Base-by-base conservation (phyloP, 306 rosid genomes). In the Pterocarpus santalinus region DNA sequence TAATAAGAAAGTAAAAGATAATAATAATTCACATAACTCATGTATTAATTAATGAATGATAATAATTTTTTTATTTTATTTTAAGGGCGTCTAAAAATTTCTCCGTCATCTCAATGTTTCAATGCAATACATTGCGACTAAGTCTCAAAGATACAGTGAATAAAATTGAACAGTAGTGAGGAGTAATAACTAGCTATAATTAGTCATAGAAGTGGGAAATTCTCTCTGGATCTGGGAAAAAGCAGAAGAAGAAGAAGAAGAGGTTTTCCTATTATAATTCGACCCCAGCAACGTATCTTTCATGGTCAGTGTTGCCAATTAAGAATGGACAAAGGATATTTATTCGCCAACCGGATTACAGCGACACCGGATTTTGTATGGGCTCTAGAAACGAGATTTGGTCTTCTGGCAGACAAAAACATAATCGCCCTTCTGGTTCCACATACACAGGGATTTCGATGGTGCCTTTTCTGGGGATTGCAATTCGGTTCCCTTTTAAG, bases 341-440 rank as follows among this genome's bases (percentile, higher is more conserved):
- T 88, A 88, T 83, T 92, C 80, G 90, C 89, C 93, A 82, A 78
- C 88, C 83, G 67, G 80, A 71, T 81, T 83, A 85, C 43, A 83
- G 84, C 69, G 92, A 89, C 92, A 80, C 77, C 87, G 65, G 58
- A 15, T n/a, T 85, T 84, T 87, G 90, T 91, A 85, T 0, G 81
- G 51, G 44, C 77, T 41, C 82, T 60, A 69, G 64, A 65, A 74
- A 72, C 57, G 15, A 28, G 74, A 69, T 81, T 47, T 67, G 15
- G 30, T 70, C 47, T 66, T 67, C 51, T 49, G 71, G 67, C 68
- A 69, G 16, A 76, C 69, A 77, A 84, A 81, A 51, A 51, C 47
- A 81, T 83, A 79, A 79, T 65, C 69, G 7, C 75, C 56, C 51
- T 75, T 69, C 63, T 85, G 86, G 81, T 73, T 85, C 83, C 86